Percentiles rank a stretch among this genome's conserved stretches.
Conservation (phyloP, 768 basidiomycete species). For the Amylocystis lapponica region DNA sequence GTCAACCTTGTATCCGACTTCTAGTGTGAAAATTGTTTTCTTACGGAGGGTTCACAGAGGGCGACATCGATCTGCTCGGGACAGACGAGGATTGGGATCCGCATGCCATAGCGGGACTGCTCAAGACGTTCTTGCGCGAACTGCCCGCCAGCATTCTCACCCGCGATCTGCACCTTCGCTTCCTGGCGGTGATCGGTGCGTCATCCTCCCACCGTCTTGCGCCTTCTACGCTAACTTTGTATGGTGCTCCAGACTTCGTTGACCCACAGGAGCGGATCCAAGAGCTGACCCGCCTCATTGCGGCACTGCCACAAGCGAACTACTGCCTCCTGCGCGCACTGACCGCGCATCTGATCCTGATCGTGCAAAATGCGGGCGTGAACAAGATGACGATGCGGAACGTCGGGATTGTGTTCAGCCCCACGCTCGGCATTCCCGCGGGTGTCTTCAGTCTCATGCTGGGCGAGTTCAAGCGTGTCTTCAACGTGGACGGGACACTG, state of each 20-base stretch:
- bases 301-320: constrained; percentile 83
- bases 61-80: constrained; percentile 87
- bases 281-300: constrained; percentile 83
- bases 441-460: constrained; percentile 95
- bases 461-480: constrained; percentile 87
- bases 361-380: constrained; percentile 82
- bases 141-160: constrained; percentile 91
- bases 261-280: constrained; percentile 82
- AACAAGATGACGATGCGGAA: constrained; percentile 99
- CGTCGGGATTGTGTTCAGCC: constrained; percentile 97
- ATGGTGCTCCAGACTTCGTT: constrained; percentile 90
- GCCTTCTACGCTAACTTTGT: no score
- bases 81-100: constrained; percentile 96
- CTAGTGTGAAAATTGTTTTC: neutral
- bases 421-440: constrained; percentile 96
- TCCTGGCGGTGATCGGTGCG: constrained; percentile 90
- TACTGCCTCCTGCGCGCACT: constrained; percentile 92
- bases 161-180: constrained; percentile 83
- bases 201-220: constrained; percentile 12
- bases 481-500: constrained; percentile 64
- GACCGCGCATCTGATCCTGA: constrained; percentile 89
- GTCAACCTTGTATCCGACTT: constrained; percentile 17
- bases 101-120: constrained; percentile 91
- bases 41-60: constrained; percentile 63
- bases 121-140: constrained; percentile 92